Base-by-base conservation (phyloP, 768 basidiomycete genomes). In the Clavaria fumosa region DNA sequence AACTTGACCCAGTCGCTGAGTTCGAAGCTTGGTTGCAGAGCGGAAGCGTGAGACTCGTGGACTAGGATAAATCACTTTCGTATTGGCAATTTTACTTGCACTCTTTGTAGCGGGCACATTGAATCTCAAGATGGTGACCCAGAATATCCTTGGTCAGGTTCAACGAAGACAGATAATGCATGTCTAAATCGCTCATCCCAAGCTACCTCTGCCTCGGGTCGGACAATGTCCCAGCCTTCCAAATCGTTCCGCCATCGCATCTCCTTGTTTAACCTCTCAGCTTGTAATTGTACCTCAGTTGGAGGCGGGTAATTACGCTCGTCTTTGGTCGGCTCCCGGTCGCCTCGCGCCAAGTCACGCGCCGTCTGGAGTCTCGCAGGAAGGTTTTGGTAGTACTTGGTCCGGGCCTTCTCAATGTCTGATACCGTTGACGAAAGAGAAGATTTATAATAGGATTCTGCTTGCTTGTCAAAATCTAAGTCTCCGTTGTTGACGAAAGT, bases 191-290 rank as follows among this genome's bases (percentile, higher is more conserved):
- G 62, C 42, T 75, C 68, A 48, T 90, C 81, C 89, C 89, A 97
- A 17, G 64, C 64, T 9, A 82, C 74, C 11, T 60, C 59, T 37
- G 57, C 58, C 2, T 72, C 70, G 3, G 77, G 74, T 39, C 72
- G 66, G 38, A 91, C 63, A 38, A 89, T 70, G 27, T 69, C 65
- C 81, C 82, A 96, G 2, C 84, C 90, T 35, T 66, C 66, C 38
- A 80, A 59, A 48, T 91, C 82, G 15, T 70, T 66, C 31, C 73
- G 69, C 93, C 93, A 97, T 47, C 74, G 64, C 47, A 75, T 54
- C 60, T 97, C 93, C 59, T 90, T 93, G 57, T 80, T 79, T 54
- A 89, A 54, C 46, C 93, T 65, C 58, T 96, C 89, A 26, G 78
- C 78, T 31, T 81, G 72, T 40, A 97, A 63, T 52, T 95, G 85